Evolutionary conservation across 192 early-diverging fungal genomes (phyloP).

Genomic region (Rhizophagus clarus): DNA sequence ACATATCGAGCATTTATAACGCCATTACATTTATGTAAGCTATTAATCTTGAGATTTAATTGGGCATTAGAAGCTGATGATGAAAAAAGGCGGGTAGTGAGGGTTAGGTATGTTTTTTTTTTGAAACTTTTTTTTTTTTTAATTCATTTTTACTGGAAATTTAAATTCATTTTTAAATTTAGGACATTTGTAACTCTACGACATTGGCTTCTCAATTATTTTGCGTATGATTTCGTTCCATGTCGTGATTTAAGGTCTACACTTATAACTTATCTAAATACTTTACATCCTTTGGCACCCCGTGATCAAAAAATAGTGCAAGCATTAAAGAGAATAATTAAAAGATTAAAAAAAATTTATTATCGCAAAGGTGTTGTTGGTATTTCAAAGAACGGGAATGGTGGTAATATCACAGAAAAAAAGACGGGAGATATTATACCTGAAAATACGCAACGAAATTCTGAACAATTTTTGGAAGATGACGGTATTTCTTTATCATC

Average conservation of each 20-base stretch:
- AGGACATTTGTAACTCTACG: slow-evolving; percentile 61
- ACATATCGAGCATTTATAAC: slow-evolving; percentile 62
- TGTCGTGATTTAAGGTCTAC: slow-evolving; percentile 41
- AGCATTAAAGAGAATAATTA: slow-evolving; percentile 37
- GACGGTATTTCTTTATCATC: not conserved
- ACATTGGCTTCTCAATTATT: slow-evolving; percentile 65
- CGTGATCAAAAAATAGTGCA: slow-evolving; percentile 57
- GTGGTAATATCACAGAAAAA: not conserved
- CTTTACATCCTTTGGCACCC: slow-evolving; percentile 41
- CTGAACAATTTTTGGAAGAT: not conserved
- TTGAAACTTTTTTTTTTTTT: not conserved
- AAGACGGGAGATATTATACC: not conserved
- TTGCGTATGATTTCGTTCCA: slow-evolving; percentile 57
- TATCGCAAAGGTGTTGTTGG: not conserved
- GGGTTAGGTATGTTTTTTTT: slow-evolving; percentile 45
- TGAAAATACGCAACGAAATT: not conserved
- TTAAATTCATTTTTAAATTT: not conserved
- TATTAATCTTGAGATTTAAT: slow-evolving; percentile 55
- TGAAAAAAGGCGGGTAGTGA: slow-evolving; percentile 49
- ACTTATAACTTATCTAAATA: slow-evolving; percentile 44
- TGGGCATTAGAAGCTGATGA: slow-evolving; percentile 57
- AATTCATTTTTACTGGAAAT: not conserved
- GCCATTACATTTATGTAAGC: slow-evolving; percentile 52
- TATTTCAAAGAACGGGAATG: not conserved
- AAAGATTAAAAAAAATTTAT: slow-evolving; percentile 31